phyloP scores from a whole-genome alignment of 208 protist genomes.

The Lotmaria passim region DNA sequence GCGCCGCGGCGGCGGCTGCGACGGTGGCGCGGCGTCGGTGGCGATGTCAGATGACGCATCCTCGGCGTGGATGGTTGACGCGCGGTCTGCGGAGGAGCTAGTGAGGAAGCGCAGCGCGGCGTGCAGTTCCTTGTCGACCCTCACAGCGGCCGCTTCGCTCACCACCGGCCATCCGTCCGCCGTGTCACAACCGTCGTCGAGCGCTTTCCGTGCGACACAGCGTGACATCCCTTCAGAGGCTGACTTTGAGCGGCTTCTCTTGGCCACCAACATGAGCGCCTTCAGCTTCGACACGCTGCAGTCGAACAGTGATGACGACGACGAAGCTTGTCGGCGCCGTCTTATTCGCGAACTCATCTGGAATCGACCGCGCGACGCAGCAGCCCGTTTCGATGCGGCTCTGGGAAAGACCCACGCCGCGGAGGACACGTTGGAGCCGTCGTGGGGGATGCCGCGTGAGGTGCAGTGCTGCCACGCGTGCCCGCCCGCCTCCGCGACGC shows the following conservation, averaged over 20 bases:
- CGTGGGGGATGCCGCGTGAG: conserved; percentile 34
- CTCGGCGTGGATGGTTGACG: background rate
- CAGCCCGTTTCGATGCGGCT: background rate
- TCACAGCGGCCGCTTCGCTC: background rate
- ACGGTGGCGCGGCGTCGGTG: background rate
- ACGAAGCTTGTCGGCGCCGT: conserved; percentile 36
- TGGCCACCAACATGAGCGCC: background rate
- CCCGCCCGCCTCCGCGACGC: conserved; percentile 26
- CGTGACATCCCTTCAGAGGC: background rate
- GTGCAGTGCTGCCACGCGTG: conserved; percentile 45
- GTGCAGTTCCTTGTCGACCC: background rate
- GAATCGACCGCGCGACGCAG: conserved; percentile 50
- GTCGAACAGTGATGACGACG: conserved; percentile 9
- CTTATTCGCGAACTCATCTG: conserved; percentile 78
- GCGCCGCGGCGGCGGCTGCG: background rate
- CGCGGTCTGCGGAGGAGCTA: background rate
- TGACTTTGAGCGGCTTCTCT: conserved; percentile 14
- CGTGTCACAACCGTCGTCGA: no score
- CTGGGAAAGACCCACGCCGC: background rate
- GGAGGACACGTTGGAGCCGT: background rate
- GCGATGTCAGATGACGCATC: background rate
- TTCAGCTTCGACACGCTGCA: conserved; percentile 10
- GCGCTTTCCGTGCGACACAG: no score
- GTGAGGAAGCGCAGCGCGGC: background rate
- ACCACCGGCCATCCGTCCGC: background rate